phyloP scores from a whole-genome alignment of 495 filamentous ascomycete genomes.

The Tetracladium setigerum region DNA sequence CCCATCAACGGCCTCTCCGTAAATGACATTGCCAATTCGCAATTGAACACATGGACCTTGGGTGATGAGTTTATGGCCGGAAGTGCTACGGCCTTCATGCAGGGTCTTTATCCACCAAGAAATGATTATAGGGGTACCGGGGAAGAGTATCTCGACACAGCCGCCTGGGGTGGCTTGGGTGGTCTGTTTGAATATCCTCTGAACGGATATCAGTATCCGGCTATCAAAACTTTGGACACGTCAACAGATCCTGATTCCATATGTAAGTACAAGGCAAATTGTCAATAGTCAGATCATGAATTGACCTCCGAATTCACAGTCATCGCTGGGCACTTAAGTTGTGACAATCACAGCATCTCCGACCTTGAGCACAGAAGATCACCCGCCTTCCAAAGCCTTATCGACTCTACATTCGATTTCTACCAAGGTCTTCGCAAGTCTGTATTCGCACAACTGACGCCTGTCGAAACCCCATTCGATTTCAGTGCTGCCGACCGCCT shows the following conservation, averaged over 20 bases:
- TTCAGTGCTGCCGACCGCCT: constrained; percentile 9
- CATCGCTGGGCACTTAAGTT: constrained; percentile 45
- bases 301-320: neutral
- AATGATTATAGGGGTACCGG: constrained; percentile 13
- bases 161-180: constrained; percentile 41
- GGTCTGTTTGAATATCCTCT: constrained; percentile 39
- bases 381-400: constrained; percentile 28
- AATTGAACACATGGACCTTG: constrained; percentile 37
- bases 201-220: constrained; percentile 57
- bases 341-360: constrained; percentile 34
- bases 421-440: constrained; percentile 39
- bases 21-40: constrained; percentile 35
- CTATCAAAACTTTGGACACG: constrained; percentile 37
- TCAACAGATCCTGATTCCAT: too few relatives aligned
- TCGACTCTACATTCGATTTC: constrained; percentile 34
- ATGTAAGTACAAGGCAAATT: too few relatives aligned
- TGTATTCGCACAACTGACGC: constrained; percentile 20
- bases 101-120: constrained; percentile 61
- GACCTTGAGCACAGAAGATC: constrained; percentile 32
- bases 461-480: constrained; percentile 12
- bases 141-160: constrained; percentile 24
- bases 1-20: constrained; percentile 27
- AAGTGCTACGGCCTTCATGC: constrained; percentile 60
- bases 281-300: too few relatives aligned
- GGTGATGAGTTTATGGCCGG: constrained; percentile 43